These are phyloP conservation scores for Neonectria hederae DNA, from an alignment of 2,329 filamentous ascomycete genomes.

Conservation along the genomic window DNA sequence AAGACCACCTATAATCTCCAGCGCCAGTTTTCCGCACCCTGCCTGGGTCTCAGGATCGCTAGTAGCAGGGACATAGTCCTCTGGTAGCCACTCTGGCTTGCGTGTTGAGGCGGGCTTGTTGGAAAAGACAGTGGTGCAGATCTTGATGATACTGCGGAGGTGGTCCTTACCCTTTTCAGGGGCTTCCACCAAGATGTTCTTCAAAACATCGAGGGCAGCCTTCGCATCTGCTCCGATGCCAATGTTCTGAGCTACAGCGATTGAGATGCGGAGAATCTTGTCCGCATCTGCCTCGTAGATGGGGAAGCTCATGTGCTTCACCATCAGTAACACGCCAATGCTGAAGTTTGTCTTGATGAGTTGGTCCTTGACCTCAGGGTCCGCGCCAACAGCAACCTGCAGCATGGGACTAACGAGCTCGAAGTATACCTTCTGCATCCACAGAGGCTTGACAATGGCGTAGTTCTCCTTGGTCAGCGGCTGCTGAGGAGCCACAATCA, in stretches of 20 bases:
- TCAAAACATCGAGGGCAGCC: constrained; percentile 59
- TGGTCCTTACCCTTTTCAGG: constrained; percentile 58
- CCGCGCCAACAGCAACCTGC: constrained; percentile 47
- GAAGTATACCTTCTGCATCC: constrained; percentile 61
- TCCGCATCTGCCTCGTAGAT: constrained; percentile 63
- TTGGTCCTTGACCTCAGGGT: constrained; percentile 43
- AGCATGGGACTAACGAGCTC: constrained; percentile 58
- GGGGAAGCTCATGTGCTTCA: constrained; percentile 59
- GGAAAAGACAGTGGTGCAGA: constrained; percentile 53
- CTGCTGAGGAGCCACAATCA: constrained; percentile 52
- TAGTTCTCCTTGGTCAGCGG: constrained; percentile 53
- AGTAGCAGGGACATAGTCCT: constrained; percentile 30
- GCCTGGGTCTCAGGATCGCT: constrained; percentile 38
- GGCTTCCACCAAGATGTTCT: constrained; percentile 57
- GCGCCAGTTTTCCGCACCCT: constrained; percentile 56
- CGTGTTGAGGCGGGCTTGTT: constrained; percentile 40
- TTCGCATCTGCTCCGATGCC: constrained; percentile 55
- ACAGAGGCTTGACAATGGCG: constrained; percentile 56
- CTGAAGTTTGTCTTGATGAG: constrained; percentile 53
- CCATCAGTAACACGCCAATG: constrained; percentile 58
- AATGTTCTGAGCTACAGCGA: constrained; percentile 57
- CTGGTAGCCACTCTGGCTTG: constrained; percentile 45
- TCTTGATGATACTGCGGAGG: constrained; percentile 58
- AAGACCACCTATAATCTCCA: constrained; percentile 59
- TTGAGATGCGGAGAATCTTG: constrained; percentile 58